A percentile compares a stretch with the other conserved stretches of the same genome.
These are phyloP conservation scores for Neospora caninum DNA, from an alignment of 169 alveolate genomes.

Conservation along the genomic window DNA sequence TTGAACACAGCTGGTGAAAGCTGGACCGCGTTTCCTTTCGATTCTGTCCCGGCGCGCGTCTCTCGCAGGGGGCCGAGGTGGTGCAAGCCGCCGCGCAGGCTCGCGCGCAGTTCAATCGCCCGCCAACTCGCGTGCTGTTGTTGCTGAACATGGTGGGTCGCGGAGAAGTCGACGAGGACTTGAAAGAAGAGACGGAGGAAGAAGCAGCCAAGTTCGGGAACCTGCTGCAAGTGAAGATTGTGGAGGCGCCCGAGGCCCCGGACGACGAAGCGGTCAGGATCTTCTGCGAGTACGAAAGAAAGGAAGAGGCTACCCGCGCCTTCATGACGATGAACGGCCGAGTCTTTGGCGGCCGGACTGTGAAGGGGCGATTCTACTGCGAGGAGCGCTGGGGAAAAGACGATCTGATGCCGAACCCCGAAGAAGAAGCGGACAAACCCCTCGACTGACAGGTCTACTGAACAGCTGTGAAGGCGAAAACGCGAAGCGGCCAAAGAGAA, in stretches of 20 bases:
- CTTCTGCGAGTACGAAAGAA: constrained; percentile 78
- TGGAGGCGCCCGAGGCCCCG: constrained; percentile 71
- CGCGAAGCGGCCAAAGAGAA: background rate
- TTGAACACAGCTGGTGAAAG: no score
- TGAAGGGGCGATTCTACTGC: constrained; percentile 73
- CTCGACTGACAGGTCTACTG: background rate
- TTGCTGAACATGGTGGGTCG: constrained; percentile 75
- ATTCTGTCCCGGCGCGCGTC: no score
- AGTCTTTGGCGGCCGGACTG: constrained; percentile 80
- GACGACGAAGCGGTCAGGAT: constrained; percentile 80
- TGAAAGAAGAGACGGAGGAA: constrained; percentile 78
- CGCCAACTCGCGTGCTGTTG: constrained; percentile 68
- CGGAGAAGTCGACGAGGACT: constrained; percentile 77
- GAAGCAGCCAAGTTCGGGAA: constrained; percentile 82
- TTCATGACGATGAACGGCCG: constrained; percentile 76
- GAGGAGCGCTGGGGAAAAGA: constrained; percentile 68
- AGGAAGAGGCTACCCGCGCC: constrained; percentile 77
- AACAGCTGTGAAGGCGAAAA: background rate
- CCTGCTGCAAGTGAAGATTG: constrained; percentile 72
- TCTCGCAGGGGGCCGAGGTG: constrained; percentile 27
- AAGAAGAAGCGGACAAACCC: constrained; percentile 64
- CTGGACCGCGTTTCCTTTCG: no score
- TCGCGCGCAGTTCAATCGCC: constrained; percentile 64
- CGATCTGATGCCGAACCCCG: constrained; percentile 67
- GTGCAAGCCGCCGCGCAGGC: constrained; percentile 53